Evolutionary conservation across 345 rosid species (phyloP).

Genomic region (Syzygium aromaticum): DNA sequence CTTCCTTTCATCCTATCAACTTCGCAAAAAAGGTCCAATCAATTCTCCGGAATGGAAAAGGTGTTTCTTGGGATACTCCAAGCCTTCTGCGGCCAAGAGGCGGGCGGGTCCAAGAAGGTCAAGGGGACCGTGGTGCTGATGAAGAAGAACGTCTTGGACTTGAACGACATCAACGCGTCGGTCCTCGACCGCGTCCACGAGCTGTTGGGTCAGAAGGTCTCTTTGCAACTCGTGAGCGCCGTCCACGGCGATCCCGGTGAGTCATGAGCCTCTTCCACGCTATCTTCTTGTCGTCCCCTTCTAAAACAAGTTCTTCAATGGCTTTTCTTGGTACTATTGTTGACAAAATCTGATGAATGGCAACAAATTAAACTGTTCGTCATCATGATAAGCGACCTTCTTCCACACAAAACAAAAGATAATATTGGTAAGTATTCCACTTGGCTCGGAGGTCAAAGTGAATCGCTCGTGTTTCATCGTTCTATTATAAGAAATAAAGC

Average conservation of each 20-base stretch:
- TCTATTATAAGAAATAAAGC: background rate
- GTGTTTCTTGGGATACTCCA: background rate
- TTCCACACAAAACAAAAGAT: background rate
- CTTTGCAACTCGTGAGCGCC: conserved; percentile 71
- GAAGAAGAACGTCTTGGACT: conserved; percentile 83
- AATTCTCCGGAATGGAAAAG: background rate
- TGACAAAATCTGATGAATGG: background rate
- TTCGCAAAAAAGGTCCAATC: background rate
- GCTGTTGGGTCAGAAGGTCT: conserved; percentile 46
- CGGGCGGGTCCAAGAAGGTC: background rate
- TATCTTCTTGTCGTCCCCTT: background rate
- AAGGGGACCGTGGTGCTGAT: conserved; percentile 66
- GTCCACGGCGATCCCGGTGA: conserved; percentile 32
- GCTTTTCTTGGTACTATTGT: background rate
- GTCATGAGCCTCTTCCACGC: background rate
- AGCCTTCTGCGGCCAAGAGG: background rate
- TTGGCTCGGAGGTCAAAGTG: background rate
- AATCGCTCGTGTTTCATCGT: background rate
- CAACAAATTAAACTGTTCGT: background rate
- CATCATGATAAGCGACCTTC: background rate
- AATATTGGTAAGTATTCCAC: background rate
- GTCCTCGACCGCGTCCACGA: conserved; percentile 58
- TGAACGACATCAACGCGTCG: conserved; percentile 64
- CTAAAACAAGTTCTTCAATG: background rate
- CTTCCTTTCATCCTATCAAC: background rate